A percentile compares a stretch with the other conserved stretches of the same genome.
Evolutionary conservation across 805 yeast species (phyloP).

Genomic region (Starmera caribaea): DNA sequence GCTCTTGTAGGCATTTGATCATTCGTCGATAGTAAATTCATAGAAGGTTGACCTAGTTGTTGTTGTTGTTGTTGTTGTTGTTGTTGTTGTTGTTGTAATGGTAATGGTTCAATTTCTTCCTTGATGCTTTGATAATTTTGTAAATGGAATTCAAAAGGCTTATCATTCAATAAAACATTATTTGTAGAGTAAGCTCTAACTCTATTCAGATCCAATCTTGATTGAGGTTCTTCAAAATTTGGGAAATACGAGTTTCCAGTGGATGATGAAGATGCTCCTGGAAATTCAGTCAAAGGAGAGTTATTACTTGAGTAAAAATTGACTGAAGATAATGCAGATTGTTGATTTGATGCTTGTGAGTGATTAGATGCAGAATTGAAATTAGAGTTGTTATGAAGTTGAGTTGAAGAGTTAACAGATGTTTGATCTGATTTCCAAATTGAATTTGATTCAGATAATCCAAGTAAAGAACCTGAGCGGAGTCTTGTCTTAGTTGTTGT

Average conservation of each 20-base stretch:
- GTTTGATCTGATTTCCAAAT: conserved; percentile 48
- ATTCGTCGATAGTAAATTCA: background rate
- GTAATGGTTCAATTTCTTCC: conserved; percentile 6
- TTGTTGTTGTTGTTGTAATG: conserved; percentile 7
- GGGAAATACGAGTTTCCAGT: conserved; percentile 9
- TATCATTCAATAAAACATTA: conserved; percentile 13
- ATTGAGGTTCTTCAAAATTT: conserved; percentile 9
- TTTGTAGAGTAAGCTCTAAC: conserved; percentile 19
- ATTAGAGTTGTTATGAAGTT: background rate
- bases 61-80: conserved; percentile 3
- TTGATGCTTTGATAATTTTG: conserved; percentile 3
- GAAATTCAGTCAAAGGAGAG: conserved; percentile 1
- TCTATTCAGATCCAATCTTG: conserved; percentile 9
- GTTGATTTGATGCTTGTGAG: background rate
- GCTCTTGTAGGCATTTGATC: conserved; percentile 20
- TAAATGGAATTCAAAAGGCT: conserved; percentile 5
- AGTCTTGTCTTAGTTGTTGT: conserved; percentile 29
- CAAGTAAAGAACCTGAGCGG: conserved; percentile 46
- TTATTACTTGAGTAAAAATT: conserved; percentile 2
- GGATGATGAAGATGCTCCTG: conserved; percentile 9
- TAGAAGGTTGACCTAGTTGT: conserved; percentile 5
- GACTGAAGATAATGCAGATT: background rate
- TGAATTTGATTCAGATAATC: conserved; percentile 31
- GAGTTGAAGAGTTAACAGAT: conserved; percentile 8
- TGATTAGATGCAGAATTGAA: background rate